Evolutionary conservation across 1,139 yeast genomes (phyloP).

Genomic region (Pichia sp.): DNA sequence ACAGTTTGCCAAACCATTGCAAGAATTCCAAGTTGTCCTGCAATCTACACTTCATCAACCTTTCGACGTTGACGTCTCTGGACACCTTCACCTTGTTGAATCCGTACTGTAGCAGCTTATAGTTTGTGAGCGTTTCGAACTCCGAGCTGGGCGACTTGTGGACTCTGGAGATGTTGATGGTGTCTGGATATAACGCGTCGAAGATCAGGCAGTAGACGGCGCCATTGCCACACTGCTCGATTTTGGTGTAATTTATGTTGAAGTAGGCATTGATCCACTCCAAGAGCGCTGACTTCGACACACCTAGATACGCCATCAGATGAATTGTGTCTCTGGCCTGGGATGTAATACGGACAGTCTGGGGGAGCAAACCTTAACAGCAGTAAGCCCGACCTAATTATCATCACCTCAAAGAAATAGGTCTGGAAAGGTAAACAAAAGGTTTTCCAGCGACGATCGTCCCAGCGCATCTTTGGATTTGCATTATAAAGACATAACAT

Average conservation of each 20-base stretch:
- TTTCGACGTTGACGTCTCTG: constrained; percentile 76
- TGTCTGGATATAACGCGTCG: constrained; percentile 76
- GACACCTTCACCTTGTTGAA: constrained; percentile 69
- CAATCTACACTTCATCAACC: constrained; percentile 77
- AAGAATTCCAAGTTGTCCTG: constrained; percentile 92
- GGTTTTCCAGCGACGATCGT: background rate
- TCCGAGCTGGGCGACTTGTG: constrained; percentile 64
- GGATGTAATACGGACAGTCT: too few species aligned
- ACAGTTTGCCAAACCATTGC: constrained; percentile 84
- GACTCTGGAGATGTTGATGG: constrained; percentile 70
- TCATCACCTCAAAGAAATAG: too few species aligned
- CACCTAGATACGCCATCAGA: constrained; percentile 12
- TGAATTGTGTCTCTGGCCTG: too few species aligned
- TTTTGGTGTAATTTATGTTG: constrained; percentile 62
- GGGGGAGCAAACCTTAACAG: too few species aligned
- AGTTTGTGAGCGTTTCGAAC: constrained; percentile 75
- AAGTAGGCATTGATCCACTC: constrained; percentile 79
- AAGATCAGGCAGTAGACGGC: constrained; percentile 91
- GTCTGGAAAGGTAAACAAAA: constrained; percentile 3
- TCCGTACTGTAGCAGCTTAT: constrained; percentile 76
- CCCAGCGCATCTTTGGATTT: background rate
- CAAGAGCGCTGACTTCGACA: constrained; percentile 74
- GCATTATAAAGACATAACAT: background rate
- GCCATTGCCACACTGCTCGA: constrained; percentile 94
- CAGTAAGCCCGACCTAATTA: too few species aligned